These are phyloP conservation scores for Capsicum baccatum DNA, from an alignment of 257 asterid genomes.

Conservation along the genomic window DNA sequence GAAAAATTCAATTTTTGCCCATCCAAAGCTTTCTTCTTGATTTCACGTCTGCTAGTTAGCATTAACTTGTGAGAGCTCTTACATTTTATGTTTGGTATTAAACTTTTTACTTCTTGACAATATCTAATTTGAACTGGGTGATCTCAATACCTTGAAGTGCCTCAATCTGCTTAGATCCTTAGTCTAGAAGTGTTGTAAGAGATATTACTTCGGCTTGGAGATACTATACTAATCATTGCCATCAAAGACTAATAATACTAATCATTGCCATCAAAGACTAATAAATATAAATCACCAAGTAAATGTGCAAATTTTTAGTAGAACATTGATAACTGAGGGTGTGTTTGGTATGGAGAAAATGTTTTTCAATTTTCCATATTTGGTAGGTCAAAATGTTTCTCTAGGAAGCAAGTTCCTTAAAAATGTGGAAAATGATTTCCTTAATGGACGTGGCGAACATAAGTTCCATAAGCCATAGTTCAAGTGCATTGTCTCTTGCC, in stretches of 20 bases:
- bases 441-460: not conserved
- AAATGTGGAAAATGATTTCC: too few relatives aligned
- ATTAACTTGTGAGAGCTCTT: not conserved
- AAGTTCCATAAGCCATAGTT: not conserved
- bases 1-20: not conserved
- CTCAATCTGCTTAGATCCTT: not conserved
- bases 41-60: not conserved
- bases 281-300: not conserved
- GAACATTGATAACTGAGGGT: not conserved
- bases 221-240: not conserved
- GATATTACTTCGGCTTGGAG: not conserved
- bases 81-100: not conserved
- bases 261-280: not conserved
- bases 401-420: not conserved
- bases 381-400: not conserved
- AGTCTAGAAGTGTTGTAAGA: not conserved
- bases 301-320: not conserved
- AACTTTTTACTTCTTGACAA: not conserved
- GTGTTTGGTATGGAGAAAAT: too few relatives aligned
- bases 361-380: not conserved
- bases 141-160: not conserved
- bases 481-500: not conserved
- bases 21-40: not conserved
- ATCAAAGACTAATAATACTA: not conserved
- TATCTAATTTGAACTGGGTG: not conserved